Percentiles rank a stretch among this genome's conserved stretches.
These are phyloP conservation scores for Candida odintsovae DNA, from an alignment of 805 yeast genomes.

Conservation along the genomic window DNA sequence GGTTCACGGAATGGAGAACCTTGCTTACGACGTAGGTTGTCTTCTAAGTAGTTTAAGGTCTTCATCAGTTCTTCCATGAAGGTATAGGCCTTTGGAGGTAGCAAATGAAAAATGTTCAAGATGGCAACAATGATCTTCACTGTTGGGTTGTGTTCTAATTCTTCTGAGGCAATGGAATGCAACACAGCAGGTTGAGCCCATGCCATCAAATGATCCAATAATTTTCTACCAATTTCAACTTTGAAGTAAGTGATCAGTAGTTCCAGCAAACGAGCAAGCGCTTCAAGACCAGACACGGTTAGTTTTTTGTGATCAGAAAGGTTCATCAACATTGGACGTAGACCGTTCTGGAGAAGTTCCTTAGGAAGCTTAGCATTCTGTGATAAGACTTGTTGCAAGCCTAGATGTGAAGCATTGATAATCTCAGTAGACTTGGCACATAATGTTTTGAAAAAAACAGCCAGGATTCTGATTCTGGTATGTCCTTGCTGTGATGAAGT, in stretches of 20 bases:
- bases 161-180: constrained; percentile 72
- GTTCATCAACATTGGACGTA: constrained; percentile 93
- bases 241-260: constrained; percentile 87
- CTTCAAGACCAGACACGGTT: constrained; percentile 86
- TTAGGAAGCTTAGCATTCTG: constrained; percentile 89
- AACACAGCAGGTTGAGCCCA: constrained; percentile 87
- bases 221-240: constrained; percentile 91
- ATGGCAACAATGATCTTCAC: constrained; percentile 87
- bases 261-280: constrained; percentile 80
- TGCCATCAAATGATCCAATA: constrained; percentile 89
- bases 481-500: constrained; percentile 68
- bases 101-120: constrained; percentile 80
- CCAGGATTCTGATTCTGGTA: constrained; percentile 78
- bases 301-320: constrained; percentile 88
- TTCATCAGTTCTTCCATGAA: constrained; percentile 83
- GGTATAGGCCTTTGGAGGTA: constrained; percentile 89
- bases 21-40: constrained; percentile 76
- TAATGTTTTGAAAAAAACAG: constrained; percentile 91
- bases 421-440: constrained; percentile 80
- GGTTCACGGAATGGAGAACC: constrained; percentile 90
- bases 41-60: constrained; percentile 73
- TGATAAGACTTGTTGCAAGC: constrained; percentile 74
- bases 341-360: constrained; percentile 89
- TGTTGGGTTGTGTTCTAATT: constrained; percentile 71
- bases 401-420: constrained; percentile 90